phyloP scores from a whole-genome alignment of 2,329 filamentous ascomycete species.

The Amylocarpus encephaloides region DNA sequence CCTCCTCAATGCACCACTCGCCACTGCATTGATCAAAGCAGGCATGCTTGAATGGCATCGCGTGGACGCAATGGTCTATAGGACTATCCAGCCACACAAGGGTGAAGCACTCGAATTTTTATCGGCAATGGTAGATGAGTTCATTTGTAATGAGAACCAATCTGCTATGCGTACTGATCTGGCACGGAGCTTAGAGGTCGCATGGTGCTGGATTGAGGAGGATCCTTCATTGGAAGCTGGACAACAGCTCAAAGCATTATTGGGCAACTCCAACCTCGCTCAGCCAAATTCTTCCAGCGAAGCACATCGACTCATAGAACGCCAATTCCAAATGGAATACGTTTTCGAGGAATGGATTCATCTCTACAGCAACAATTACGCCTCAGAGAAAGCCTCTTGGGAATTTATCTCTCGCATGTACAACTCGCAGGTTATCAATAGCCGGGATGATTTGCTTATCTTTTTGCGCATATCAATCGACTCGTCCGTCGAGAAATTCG shows the following conservation, averaged over 20 bases:
- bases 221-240: slow-evolving; percentile 60
- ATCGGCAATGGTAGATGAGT: slow-evolving; percentile 70
- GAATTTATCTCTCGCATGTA: slow-evolving; percentile 84
- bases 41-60: slow-evolving; percentile 57
- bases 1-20: slow-evolving; percentile 52
- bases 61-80: slow-evolving; percentile 66
- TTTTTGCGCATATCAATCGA: slow-evolving; percentile 82
- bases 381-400: slow-evolving; percentile 62
- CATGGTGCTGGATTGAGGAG: slow-evolving; percentile 74
- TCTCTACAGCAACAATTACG: slow-evolving; percentile 69
- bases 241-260: slow-evolving; percentile 63
- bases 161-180: slow-evolving; percentile 81
- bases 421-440: slow-evolving; percentile 63
- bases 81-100: slow-evolving; percentile 65
- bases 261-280: slow-evolving; percentile 48
- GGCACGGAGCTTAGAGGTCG: slow-evolving; percentile 70
- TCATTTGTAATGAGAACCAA: slow-evolving; percentile 71
- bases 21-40: slow-evolving; percentile 51
- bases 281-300: slow-evolving; percentile 46
- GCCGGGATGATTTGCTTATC: slow-evolving; percentile 66
- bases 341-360: slow-evolving; percentile 94
- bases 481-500: slow-evolving; percentile 69
- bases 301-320: slow-evolving; percentile 51
- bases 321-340: slow-evolving; percentile 84
- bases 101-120: slow-evolving; percentile 71